Base-by-base conservation (phyloP, 352 stramenopile species). In the Phytophthora capsici region DNA sequence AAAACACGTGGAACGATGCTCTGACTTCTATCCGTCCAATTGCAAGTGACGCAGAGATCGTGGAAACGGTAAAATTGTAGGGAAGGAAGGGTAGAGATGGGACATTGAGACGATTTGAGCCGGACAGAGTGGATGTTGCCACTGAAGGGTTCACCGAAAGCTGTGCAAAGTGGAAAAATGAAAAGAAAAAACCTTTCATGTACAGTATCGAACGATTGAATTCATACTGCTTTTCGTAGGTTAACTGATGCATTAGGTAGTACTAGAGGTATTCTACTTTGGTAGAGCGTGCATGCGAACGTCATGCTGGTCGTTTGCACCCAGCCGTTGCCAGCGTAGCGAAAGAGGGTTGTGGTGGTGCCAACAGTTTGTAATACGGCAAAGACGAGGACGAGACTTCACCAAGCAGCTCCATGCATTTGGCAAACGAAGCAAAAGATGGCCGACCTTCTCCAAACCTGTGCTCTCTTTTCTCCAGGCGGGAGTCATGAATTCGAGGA, bases 1-100 rank as follows among this genome's bases (percentile, higher is more conserved):
- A 20, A 48, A 45, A 28, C 10, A 47, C 36, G 37, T 51, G 53
- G 20, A 34, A 46, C 43, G 12, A 37, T 48, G 55, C 20, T 49
- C 59, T 67, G 59, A 67, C 59, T 69, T 56, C 62, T 28, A 58
- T 53, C 47, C 38, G 54, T 52, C 36, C 53, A 45, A 37, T 28
- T 36, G 4, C 1, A 50, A 65, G 25, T 59, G 47, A 28, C 47
- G 9, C 48, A 32, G 12, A 59, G 16, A 59, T 47, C 13, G 45
- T 26, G 45, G 37, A 17, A 9, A 30, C 6, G 25, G 22, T 22
- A 45, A 44, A 6, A 26, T 64, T 64, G 57, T 64, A 51, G 38
- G 10, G 20, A 0, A 4, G 14, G 7, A 13, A 4, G 17, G 26
- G 28, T 13, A 36, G 37, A 34, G 25, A 13, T n/a, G 25, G 25